phyloP scores from a whole-genome alignment of 2,329 filamentous ascomycete species.

The Ceratocystis destructans region DNA sequence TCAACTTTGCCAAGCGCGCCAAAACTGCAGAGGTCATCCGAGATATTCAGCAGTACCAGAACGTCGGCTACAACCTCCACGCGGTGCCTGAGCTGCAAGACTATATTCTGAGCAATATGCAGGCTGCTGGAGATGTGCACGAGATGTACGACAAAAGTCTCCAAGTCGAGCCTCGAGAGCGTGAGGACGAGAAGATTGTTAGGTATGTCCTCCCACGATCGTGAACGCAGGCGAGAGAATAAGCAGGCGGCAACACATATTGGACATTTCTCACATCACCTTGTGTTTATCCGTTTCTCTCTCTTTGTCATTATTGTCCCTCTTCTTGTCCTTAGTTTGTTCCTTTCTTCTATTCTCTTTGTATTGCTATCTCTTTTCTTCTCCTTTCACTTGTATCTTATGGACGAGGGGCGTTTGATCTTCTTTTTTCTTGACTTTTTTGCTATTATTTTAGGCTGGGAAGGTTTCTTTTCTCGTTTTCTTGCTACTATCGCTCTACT shows the following conservation, averaged over 20 bases:
- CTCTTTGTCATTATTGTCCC: background rate
- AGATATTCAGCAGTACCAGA: conserved; percentile 97
- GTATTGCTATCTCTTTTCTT: conserved; percentile 7
- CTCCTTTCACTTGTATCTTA: conserved; percentile 1
- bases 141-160: conserved; percentile 99
- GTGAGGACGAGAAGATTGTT: conserved; percentile 98
- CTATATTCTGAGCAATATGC: conserved; percentile 94
- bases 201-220: conserved; percentile 49
- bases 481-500: background rate
- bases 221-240: conserved; percentile 5
- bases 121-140: conserved; percentile 86
- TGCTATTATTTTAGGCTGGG: background rate
- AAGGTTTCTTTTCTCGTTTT: background rate
- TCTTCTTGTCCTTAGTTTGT: too few relatives aligned
- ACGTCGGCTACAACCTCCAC: conserved; percentile 86
- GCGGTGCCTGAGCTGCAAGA: conserved; percentile 86
- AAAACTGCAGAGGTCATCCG: conserved; percentile 98
- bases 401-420: background rate
- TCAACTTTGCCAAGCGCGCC: conserved; percentile 96
- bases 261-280: background rate
- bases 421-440: background rate
- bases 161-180: conserved; percentile 81
- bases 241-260: background rate
- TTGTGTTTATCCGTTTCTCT: background rate
- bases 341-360: conserved; percentile 6